Percentiles rank a stretch among this genome's conserved stretches.
Conservation (phyloP, 768 basidiomycete species). For the Kwoniella sp. region DNA sequence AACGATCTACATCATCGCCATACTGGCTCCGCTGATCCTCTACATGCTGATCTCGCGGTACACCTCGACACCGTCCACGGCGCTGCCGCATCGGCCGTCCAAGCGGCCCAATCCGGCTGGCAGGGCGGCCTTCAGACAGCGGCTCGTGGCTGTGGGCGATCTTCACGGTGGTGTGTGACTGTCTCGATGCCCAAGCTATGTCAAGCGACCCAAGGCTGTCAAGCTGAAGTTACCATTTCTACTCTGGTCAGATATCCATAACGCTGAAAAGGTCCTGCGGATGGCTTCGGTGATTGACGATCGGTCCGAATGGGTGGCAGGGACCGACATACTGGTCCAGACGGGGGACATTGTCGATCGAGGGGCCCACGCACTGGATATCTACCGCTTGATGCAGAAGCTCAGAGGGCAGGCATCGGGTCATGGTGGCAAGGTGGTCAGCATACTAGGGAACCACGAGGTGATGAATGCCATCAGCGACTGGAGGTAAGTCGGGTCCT, state of each 20-base stretch:
- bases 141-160: slow-evolving; percentile 80
- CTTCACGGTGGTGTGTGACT: slow-evolving; percentile 62
- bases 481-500: slow-evolving; percentile 62
- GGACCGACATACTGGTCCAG: slow-evolving; percentile 82
- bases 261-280: slow-evolving; percentile 71
- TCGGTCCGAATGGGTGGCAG: slow-evolving; percentile 71
- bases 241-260: slow-evolving; percentile 56
- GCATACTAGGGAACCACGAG: slow-evolving; percentile 89
- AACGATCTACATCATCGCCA: background rate
- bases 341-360: slow-evolving; percentile 90
- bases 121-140: slow-evolving; percentile 21
- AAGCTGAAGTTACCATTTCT: background rate
- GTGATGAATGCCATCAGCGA: slow-evolving; percentile 87
- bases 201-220: too few species aligned
- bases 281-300: slow-evolving; percentile 74
- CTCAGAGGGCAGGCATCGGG: slow-evolving; percentile 69
- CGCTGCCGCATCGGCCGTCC: background rate
- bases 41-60: slow-evolving; percentile 5
- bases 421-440: slow-evolving; percentile 68
- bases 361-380: slow-evolving; percentile 52
- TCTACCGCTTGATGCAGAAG: slow-evolving; percentile 79
- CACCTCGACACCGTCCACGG: background rate
- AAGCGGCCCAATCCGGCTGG: background rate
- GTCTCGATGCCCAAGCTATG: too few species aligned
- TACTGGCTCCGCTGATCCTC: background rate